Evolutionary conservation across 139 green algal genomes (phyloP), one percentile per base, ranked within the genome.

Genomic region (Monoraphidium neglectum): DNA sequence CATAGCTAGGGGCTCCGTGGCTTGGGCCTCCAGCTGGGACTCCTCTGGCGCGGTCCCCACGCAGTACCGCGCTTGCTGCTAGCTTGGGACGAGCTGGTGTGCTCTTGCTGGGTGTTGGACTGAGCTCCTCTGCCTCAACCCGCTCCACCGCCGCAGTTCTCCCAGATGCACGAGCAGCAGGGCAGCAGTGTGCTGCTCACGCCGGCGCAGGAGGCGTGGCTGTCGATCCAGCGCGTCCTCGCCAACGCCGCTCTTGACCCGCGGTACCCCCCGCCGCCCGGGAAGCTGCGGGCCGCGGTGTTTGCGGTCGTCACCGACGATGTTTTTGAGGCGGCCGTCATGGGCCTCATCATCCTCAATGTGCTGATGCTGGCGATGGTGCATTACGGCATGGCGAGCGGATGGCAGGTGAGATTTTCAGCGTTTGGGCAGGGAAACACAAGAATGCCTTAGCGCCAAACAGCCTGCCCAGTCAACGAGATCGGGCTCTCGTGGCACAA

Each of bases 121-220:
- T 6, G n/a, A n/a, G n/a, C n/a, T n/a, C n/a, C n/a, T n/a, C n/a
- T n/a, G n/a, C n/a, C n/a, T n/a, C n/a, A n/a, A n/a, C n/a, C n/a
- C n/a, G n/a, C n/a, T n/a, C n/a, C n/a, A n/a, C n/a, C n/a, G n/a
- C 2, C 65, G 51, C 73, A 91, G 86, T 95, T 95, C 79, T 78
- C 86, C 49, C 78, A 89, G 63, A 90, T 94, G 76, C 83, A 91
- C 47, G 63, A 87, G 23, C 77, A 87, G 56, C 53, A 86, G 64
- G 80, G 82, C 33, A 56, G 77, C 18, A 71, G 32, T 37, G 71
- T 86, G n/a, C 81, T 92, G 60, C 78, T 94, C 0, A 92, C 86
- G 1, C 16, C 73, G 40, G 62, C 83, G 51, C 89, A 94, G 71
- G 66, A 89, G 53, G 68, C 87, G 38, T 94, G 89, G 89, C 70